Evolutionary conservation across 2,329 filamentous ascomycete genomes (phyloP), one percentile per base, ranked within the genome.

Genomic region (Colletotrichum sp.): DNA sequence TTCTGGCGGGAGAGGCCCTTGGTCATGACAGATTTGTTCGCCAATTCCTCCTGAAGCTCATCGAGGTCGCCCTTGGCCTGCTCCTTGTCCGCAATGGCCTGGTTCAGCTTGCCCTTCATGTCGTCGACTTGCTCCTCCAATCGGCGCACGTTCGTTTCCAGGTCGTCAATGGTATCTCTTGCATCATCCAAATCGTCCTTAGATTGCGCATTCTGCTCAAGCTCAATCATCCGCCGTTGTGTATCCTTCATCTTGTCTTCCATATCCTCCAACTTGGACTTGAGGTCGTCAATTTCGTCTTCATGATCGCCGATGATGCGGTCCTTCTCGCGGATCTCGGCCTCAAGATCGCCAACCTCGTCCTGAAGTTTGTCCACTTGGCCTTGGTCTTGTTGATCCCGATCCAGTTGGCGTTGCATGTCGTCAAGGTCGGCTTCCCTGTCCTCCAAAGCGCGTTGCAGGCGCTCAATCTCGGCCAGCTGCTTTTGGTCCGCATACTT

Each of bases 1-100:
- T 95, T 89, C 83, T 96, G 94, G 36, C 94, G 91, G 68, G 92
- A 94, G 10, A 95, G 88, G 3, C 93, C 94, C 81, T 94, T 95
- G 15, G 93, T 94, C 69, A 92, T 92, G 49, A 95, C 90, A 0
- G 94, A 96, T 80, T 95, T 96, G 84, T 96, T 93, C 26, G 93
- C 90, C 89, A 96, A 92, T 80, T 96, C 94, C 70, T 95, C 93
- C 77, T 95, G 93, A 28, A 96, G 87, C 80, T 93, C 92, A 79
- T 92, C 89, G 18, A 93, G 85, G 75, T 93, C 89, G 8, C 84
- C 85, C 79, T 92, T 90, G 3, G 92, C 92, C 34, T 89, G 88
- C 26, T 91, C 87, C 78, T 90, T 91, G 72, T 92, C 88, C 2
- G 85, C 81, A 9, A 88, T 76, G 1, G 92, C 91, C 68, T 90